Base-by-base conservation (phyloP, 768 basidiomycete genomes). In the Trametes elegans region DNA sequence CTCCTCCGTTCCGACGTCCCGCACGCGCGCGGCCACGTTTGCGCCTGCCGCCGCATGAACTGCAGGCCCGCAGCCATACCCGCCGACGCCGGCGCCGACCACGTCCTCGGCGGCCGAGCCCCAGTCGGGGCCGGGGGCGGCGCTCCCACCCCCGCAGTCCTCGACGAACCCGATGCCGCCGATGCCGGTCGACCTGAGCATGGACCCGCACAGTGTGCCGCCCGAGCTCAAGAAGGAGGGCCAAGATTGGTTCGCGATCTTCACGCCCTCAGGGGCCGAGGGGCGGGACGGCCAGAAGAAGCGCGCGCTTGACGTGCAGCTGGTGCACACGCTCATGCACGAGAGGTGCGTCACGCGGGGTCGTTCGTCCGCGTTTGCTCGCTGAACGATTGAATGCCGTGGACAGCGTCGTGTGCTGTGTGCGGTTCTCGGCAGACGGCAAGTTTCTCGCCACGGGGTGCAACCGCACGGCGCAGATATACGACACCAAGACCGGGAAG, bases 391-490 rank as follows among this genome's bases (percentile, higher is more conserved):
- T n/a, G n/a, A n/a, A n/a, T n/a, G n/a, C n/a, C 19, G 18, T 38
- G 26, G 13, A 7, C 59, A 88, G 87, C 55, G 88, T 89, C 21
- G 87, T 89, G 8, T 91, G 95, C 64, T 97, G 94, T 65, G 93
- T 97, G 24, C 82, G 89, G 55, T 96, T 97, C 73, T 96, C 93
- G 47, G 90, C 92, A 13, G 94, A 98, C 70, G 93, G 95, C 24
- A 93, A 90, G 69, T 85, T 79, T 57, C 81, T 98, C 28, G 96
- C 96, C 27, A 98, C 96, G 4, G 96, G 96, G 11, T 98, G 95
- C 73, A 98, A 98, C 73, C 80, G 92, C 36, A 92, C 93, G 0
- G 93, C 94, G 18, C 94, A 97, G 70, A 94, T 98, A 53, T 98
- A 90, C 68, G 93, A 98, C 67, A 89, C 88, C 24, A 89, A 89